Conservation (phyloP, 163 green algal species). For the Prototheca cutis region DNA sequence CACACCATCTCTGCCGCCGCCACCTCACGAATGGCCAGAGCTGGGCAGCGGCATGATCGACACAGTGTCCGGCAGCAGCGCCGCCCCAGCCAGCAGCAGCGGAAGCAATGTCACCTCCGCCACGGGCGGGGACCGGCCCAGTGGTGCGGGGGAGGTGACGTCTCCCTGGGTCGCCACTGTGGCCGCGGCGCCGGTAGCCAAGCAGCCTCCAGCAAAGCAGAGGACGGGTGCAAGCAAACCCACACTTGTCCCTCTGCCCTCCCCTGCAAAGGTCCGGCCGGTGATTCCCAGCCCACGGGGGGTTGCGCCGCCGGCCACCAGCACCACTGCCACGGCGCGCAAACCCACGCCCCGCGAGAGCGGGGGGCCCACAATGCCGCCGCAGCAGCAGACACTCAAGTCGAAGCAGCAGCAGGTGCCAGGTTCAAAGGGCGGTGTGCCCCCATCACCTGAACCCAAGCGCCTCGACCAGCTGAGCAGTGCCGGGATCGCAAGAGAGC, state of each 20-base stretch:
- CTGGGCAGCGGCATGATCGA: slow-evolving; percentile 4
- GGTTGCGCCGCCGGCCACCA: neutral
- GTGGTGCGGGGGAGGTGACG: neutral
- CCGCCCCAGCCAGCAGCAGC: neutral
- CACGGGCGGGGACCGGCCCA: too few species aligned
- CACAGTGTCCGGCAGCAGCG: neutral
- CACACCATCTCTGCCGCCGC: neutral
- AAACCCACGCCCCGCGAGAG: too few species aligned
- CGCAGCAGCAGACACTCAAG: too few species aligned
- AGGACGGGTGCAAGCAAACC: neutral
- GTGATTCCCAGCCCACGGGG: neutral
- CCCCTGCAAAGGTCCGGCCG: slow-evolving; percentile 20
- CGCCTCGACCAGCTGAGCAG: too few species aligned
- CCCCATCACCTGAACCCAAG: neutral
- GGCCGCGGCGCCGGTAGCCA: slow-evolving; percentile 16
- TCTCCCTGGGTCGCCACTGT: neutral
- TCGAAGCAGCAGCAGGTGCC: neutral
- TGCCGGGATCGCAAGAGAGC: too few species aligned
- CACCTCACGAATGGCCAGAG: slow-evolving; percentile 6
- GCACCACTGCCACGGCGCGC: neutral
- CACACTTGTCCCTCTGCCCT: slow-evolving; percentile 24
- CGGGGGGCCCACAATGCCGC: too few species aligned
- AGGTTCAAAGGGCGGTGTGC: neutral
- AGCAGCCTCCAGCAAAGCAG: slow-evolving; percentile 1
- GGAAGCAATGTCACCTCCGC: neutral